phyloP scores from a whole-genome alignment of 1,139 yeast genomes.

The Kodamaea suecica region DNA sequence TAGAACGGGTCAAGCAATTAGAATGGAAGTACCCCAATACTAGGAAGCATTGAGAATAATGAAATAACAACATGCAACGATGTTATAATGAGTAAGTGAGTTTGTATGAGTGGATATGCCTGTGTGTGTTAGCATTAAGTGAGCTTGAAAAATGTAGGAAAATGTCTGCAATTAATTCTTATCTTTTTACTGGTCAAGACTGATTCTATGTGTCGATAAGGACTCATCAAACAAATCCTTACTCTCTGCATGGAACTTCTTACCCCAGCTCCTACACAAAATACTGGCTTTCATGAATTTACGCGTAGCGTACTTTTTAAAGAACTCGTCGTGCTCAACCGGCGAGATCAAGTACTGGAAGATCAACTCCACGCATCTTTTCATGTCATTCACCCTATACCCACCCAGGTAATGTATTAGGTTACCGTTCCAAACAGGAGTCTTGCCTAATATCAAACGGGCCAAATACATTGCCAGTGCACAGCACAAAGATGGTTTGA shows the following conservation, averaged over 20 bases:
- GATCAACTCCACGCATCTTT: slow-evolving; percentile 68
- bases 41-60: neutral
- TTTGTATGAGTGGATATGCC: no score
- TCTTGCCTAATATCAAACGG: slow-evolving; percentile 69
- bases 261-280: slow-evolving; percentile 89
- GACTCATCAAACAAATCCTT: slow-evolving; percentile 19
- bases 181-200: slow-evolving; percentile 12
- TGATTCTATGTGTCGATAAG: slow-evolving; percentile 17
- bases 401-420: slow-evolving; percentile 90
- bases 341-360: slow-evolving; percentile 78
- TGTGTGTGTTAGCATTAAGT: no score
- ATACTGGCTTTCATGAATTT: slow-evolving; percentile 90
- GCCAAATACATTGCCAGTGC: slow-evolving; percentile 93
- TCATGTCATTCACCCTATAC: slow-evolving; percentile 70
- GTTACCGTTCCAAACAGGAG: slow-evolving; percentile 77
- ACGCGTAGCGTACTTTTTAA: slow-evolving; percentile 88
- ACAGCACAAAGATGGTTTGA: slow-evolving; percentile 77
- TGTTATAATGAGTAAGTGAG: no score
- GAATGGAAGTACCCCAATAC: neutral
- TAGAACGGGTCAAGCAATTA: neutral
- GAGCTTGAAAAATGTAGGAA: no score
- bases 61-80: neutral
- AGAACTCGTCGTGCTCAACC: slow-evolving; percentile 89
- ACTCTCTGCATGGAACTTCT: slow-evolving; percentile 42
- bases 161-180: no score